Evolutionary conservation across 352 stramenopile species (phyloP).

Genomic region (Phytophthora idaei): DNA sequence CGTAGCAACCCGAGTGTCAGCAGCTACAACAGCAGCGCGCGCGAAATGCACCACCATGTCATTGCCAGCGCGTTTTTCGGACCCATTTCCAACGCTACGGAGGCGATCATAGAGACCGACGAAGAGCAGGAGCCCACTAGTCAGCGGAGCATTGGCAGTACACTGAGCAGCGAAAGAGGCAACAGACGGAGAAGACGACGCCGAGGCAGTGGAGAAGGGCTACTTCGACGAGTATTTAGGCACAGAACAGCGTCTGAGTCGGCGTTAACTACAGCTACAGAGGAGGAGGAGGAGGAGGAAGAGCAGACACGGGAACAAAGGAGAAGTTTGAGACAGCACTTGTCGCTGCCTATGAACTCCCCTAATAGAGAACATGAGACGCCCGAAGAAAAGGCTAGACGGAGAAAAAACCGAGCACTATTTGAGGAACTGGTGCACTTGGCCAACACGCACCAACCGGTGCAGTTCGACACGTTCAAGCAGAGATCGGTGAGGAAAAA

Average conservation of each 20-base stretch:
- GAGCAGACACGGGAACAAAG: slow-evolving; percentile 1
- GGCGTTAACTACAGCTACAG: slow-evolving; percentile 10
- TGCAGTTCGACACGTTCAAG: slow-evolving; percentile 56
- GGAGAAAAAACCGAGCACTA: slow-evolving; percentile 52
- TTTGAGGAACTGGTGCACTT: slow-evolving; percentile 67
- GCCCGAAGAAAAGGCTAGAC: slow-evolving; percentile 24
- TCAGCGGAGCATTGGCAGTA: slow-evolving; percentile 24
- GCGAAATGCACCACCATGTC: slow-evolving; percentile 37
- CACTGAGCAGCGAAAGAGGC: slow-evolving; percentile 16
- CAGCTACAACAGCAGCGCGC: slow-evolving; percentile 58
- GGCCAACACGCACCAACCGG: slow-evolving; percentile 59
- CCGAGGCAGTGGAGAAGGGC: slow-evolving; percentile 8
- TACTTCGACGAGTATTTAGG: slow-evolving; percentile 27
- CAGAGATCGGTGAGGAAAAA: slow-evolving; percentile 32
- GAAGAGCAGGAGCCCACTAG: slow-evolving; percentile 16
- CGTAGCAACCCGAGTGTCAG: slow-evolving; percentile 56
- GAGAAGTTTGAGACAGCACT: slow-evolving; percentile 21
- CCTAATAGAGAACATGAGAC: slow-evolving; percentile 29
- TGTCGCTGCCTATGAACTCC: slow-evolving; percentile 31
- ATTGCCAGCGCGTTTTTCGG: slow-evolving; percentile 52
- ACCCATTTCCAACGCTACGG: slow-evolving; percentile 36
- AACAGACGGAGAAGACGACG: slow-evolving; percentile 8
- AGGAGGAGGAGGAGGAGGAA: slow-evolving; percentile 6
- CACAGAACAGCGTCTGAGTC: slow-evolving; percentile 33
- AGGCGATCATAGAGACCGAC: slow-evolving; percentile 32